Evolutionary conservation across 2,329 filamentous ascomycete species (phyloP), one percentile per base, ranked within the genome.

Genomic region (Falciphora oryzae): DNA sequence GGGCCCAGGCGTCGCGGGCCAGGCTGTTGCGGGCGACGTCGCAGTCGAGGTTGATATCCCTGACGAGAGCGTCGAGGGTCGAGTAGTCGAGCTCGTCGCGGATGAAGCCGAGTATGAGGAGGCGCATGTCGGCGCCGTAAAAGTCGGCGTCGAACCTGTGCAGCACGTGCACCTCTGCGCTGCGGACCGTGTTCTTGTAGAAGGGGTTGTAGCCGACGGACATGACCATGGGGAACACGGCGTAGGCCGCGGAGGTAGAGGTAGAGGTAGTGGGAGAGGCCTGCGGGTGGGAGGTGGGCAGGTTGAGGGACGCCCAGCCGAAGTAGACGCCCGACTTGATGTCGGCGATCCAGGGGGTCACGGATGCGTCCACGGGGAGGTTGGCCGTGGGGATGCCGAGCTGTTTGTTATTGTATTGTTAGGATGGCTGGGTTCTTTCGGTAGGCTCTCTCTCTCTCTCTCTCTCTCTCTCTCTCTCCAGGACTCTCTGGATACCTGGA

Each of bases 161-260:
- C 57, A 59, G 50, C 31, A 60, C 57, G 78, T 97, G 93, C 65
- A 96, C 93, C 82, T 97, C 93, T 73, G 95, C 93, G 67, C 86
- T 92, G 67, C 92, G 88, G 60, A 91, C 87, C 5, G 84, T 88
- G 82, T 99, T 98, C 75, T 93, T 93, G 84, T 97, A 99, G 79
- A 93, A 98, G 0, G 95, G 95, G 77, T 98, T 99, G 84, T 93
- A 98, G 59, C 95, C 95, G 69, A 97, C 94, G 67, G 88, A 92
- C 89, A 97, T 91, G 69, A 96, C 93, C 84, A 96, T 95, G 1
- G 92, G 92, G 76, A 89, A 92, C 65, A 95, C 80, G 59, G 60
- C 66, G 68, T 68, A 74, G 67, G 53, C 16, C 65, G 73, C 69
- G 57, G 69, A 63, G 2, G 68, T 64, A 18, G 66, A 50, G 27